Evolutionary conservation across 441 rosid species (phyloP), one percentile per base, ranked within the genome.

Genomic region (Raphanus hybrid): DNA sequence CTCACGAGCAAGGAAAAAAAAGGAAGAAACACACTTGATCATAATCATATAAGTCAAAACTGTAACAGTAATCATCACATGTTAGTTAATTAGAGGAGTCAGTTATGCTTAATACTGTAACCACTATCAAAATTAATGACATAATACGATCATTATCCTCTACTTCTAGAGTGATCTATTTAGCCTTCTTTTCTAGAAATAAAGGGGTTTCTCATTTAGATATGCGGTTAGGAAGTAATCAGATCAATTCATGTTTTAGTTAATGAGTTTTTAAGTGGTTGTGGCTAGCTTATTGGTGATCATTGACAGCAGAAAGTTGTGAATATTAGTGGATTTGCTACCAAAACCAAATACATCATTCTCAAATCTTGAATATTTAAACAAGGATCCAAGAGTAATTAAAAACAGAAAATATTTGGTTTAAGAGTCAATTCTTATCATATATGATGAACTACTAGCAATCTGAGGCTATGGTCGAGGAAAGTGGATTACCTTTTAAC

Each of bases 371-470:
- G 14, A 26, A 20, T 37, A 52, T 35, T 50, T 67, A 50, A 61
- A 39, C 14, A 29, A 67, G 5, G 63, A 34, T 37, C 16, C 59
- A 78, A 74, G 20, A 41, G 2, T 69, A 63, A 41, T 27, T 62
- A 70, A 34, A 64, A 58, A 48, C 29, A 50, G n/a, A 65, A 23
- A 18, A 29, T 61, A 64, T 16, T 74, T 57, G 54, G 64, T 37
- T 75, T 50, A 59, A 8, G 39, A 65, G 82, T 80, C 82, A 80
- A 80, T 70, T 80, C 79, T 66, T 80, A 70, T 79, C 62, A 69
- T 64, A 72, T 64, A 16, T 50, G 52, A 14, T 54, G 29, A 41
- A 23, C 43, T 69, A 79, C 63, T 78, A 73, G 78, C 57, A 66
- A 14, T 43, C 18, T 66, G 78, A 14, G 67, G 73, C 60, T 64